Evolutionary conservation across 2,329 filamentous ascomycete species (phyloP).

Genomic region (Arthrobotrys iridis): DNA sequence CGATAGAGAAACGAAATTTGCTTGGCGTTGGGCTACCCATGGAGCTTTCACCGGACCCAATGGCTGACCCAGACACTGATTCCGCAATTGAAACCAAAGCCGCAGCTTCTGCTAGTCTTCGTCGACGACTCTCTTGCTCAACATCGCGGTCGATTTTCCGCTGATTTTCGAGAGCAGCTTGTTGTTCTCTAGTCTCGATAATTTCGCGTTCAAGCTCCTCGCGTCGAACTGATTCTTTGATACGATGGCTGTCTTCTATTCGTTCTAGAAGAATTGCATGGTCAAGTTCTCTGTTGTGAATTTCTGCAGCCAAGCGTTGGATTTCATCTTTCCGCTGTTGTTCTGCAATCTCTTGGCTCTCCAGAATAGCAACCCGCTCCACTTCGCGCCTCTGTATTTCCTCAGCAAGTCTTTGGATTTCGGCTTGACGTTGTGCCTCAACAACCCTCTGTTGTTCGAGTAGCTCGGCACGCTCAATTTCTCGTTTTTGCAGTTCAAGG

Average conservation of each 20-base stretch:
- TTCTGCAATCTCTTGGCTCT: conserved; percentile 47
- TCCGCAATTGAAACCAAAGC: conserved; percentile 21
- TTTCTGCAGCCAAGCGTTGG: conserved; percentile 29
- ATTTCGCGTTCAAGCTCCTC: conserved; percentile 46
- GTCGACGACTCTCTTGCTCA: conserved; percentile 42
- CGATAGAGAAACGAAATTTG: conserved; percentile 30
- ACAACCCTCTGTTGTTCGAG: conserved; percentile 37
- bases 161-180: conserved; percentile 35
- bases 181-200: conserved; percentile 30
- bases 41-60: conserved; percentile 4
- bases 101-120: conserved; percentile 46
- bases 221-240: conserved; percentile 46
- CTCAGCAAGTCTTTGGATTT: conserved; percentile 35
- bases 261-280: conserved; percentile 44
- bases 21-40: neutral
- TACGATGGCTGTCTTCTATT: conserved; percentile 41
- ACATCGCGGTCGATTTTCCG: conserved; percentile 37
- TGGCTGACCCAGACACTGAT: conserved; percentile 28
- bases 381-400: conserved; percentile 47
- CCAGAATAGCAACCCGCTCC: conserved; percentile 32
- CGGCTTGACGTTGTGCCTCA: conserved; percentile 31
- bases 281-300: conserved; percentile 47
- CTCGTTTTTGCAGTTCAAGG: conserved; percentile 30
- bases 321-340: conserved; percentile 49
- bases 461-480: conserved; percentile 31